Base-by-base conservation (phyloP, 108 stramenopile species). In the Cyclotella kingstonii region DNA sequence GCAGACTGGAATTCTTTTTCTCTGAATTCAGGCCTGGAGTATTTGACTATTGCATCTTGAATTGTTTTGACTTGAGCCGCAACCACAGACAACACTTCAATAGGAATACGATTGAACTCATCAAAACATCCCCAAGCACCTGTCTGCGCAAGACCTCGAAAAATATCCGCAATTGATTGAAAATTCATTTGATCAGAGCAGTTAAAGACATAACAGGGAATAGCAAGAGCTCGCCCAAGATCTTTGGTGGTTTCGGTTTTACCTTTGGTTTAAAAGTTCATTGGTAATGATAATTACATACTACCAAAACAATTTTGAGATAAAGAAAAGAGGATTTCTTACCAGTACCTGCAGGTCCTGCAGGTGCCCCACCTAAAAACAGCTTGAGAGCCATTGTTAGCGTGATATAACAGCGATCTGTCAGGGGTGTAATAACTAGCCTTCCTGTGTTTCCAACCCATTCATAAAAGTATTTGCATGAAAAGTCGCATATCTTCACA, bases 171-270 rank as follows among this genome's bases (percentile, higher is more conserved):
- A 70, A 95, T 87, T 3, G 88, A 86, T 75, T 95, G 88, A 70
- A 91, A 95, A 55, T 92, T 95, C 93, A 95, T 95, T 73, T 95
- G 94, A 70, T 95, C 90, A 11, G 89, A 91, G 73, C 93, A 93
- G 63, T 93, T 93, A 74, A 95, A 93, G 15, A 95, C 93, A 60
- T 93, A 95, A 67, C 91, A 93, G n/a, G 91, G 91, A 40, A 93
- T 66, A n/a, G 90, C 89, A 35, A 95, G 68, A 19, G 91, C 91
- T 11, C 93, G 81, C 5, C 90, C 89, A 6, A 95, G 61, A 70
- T 93, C 91, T 60, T 95, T 93, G 5, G 91, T 95, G 5, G 93
- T 95, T 57, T 93, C 91, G 14, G 91, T 93, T 72, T 95, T 95
- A 26, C 93, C 93, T 27, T n/a, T n/a, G n/a, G n/a, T n/a, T n/a